Conservation (phyloP, 1,284 basidiomycete genomes). For the Cutaneotrichosporon sp. region DNA sequence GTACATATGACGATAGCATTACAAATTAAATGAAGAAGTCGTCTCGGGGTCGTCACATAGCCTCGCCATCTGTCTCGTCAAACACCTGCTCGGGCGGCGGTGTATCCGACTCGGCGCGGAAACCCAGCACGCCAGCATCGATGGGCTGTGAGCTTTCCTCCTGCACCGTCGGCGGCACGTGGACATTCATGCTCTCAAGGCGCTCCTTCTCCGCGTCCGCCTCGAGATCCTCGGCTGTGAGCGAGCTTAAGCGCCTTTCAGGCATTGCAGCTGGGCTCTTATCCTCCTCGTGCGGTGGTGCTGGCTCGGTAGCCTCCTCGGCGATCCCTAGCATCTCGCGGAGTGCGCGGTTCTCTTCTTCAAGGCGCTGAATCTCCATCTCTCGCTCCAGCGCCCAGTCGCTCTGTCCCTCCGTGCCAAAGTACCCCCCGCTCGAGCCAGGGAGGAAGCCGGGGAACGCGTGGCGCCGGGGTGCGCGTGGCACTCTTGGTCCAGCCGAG, state of each 20-base stretch:
- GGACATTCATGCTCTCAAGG: slow-evolving; percentile 12
- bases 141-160: neutral
- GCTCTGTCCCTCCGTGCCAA: slow-evolving; percentile 48
- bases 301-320: slow-evolving; percentile 22
- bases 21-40: neutral
- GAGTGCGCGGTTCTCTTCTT: slow-evolving; percentile 72
- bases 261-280: slow-evolving; percentile 3
- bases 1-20: neutral
- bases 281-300: slow-evolving; percentile 13
- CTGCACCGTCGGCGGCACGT: neutral
- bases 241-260: slow-evolving; percentile 29
- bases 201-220: slow-evolving; percentile 37
- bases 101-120: slow-evolving; percentile 13
- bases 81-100: slow-evolving; percentile 16
- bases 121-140: slow-evolving; percentile 12
- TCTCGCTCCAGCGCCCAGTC: slow-evolving; percentile 85
- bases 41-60: neutral
- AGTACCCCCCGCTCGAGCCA: slow-evolving; percentile 41
- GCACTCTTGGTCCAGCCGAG: neutral
- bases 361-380: slow-evolving; percentile 69
- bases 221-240: slow-evolving; percentile 41
- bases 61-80: slow-evolving; percentile 21
- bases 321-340: slow-evolving; percentile 65
- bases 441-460: slow-evolving; percentile 36
- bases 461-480: slow-evolving; percentile 11